Percentiles rank a stretch among this genome's conserved stretches.
These are phyloP conservation scores for Lanmaoa rubissima DNA, from an alignment of 768 basidiomycete genomes.

Conservation along the genomic window DNA sequence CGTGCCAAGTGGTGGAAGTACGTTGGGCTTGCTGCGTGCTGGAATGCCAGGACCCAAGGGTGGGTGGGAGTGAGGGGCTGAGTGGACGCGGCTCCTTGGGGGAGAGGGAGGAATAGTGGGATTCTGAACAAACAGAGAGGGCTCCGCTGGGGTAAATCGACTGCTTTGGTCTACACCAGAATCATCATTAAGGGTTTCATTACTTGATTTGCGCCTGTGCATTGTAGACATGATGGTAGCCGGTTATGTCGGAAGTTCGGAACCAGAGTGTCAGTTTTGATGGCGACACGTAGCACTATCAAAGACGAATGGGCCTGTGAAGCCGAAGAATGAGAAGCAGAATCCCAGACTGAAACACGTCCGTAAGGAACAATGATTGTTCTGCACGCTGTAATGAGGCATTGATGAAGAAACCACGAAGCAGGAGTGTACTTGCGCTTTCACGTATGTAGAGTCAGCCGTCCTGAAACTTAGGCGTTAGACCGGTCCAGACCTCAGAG, in stretches of 20 bases:
- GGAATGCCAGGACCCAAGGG: slow-evolving; percentile 23
- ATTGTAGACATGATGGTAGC: slow-evolving; percentile 16
- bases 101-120: slow-evolving; percentile 17
- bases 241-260: not conserved
- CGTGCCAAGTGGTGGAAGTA: slow-evolving; percentile 23
- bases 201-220: slow-evolving; percentile 48
- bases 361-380: not conserved
- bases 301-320: not conserved
- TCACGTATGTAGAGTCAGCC: not conserved
- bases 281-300: not conserved
- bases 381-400: slow-evolving; percentile 7
- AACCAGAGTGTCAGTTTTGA: not conserved
- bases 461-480: slow-evolving; percentile 3
- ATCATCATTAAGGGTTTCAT: slow-evolving; percentile 36
- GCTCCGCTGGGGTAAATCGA: not conserved
- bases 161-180: slow-evolving; percentile 9
- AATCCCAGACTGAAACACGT: not conserved
- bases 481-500: slow-evolving; percentile 4
- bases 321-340: not conserved
- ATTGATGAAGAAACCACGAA: not conserved
- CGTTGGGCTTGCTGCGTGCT: slow-evolving; percentile 15
- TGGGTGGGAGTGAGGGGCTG: slow-evolving; percentile 21
- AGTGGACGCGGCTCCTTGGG: slow-evolving; percentile 27
- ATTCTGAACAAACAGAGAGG: slow-evolving; percentile 4
- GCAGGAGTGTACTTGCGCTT: not conserved